Evolutionary conservation across 345 rosid species (phyloP).

Genomic region (Adansonia digitata): DNA sequence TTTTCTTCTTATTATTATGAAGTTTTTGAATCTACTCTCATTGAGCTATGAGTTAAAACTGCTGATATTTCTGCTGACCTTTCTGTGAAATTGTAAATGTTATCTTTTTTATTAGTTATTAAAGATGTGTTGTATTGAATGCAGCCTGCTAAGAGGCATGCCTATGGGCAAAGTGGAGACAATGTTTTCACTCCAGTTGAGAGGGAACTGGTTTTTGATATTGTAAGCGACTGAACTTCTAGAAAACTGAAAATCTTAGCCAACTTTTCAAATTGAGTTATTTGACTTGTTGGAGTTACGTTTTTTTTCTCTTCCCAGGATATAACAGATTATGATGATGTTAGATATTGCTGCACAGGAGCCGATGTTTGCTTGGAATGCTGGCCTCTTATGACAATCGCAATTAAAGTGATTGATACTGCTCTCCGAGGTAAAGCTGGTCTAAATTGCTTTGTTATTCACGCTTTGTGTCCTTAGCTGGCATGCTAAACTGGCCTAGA

Average conservation of each 20-base stretch:
- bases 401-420: conserved; percentile 82
- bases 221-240: conserved; percentile 43
- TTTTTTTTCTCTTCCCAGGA: conserved; percentile 40
- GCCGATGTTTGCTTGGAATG: conserved; percentile 89
- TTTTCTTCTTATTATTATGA: conserved; percentile 12
- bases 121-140: not conserved
- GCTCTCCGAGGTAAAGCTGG: conserved; percentile 61
- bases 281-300: conserved; percentile 19
- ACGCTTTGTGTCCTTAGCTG: not conserved
- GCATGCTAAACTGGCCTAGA: not conserved
- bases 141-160: conserved; percentile 83
- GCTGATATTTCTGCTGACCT: not conserved
- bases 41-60: not conserved
- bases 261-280: not conserved
- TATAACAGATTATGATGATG: conserved; percentile 87
- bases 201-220: conserved; percentile 84
- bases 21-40: conserved; percentile 29
- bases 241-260: not conserved
- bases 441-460: not conserved
- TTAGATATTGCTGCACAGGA: conserved; percentile 89
- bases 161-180: conserved; percentile 64
- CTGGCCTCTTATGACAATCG: conserved; percentile 88
- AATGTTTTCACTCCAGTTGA: conserved; percentile 83
- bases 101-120: not conserved
- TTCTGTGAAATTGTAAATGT: not conserved